Percentiles rank a stretch among this genome's conserved stretches.
Evolutionary conservation across 2,329 filamentous ascomycete species (phyloP).

Genomic region (Botryotinia globosa): DNA sequence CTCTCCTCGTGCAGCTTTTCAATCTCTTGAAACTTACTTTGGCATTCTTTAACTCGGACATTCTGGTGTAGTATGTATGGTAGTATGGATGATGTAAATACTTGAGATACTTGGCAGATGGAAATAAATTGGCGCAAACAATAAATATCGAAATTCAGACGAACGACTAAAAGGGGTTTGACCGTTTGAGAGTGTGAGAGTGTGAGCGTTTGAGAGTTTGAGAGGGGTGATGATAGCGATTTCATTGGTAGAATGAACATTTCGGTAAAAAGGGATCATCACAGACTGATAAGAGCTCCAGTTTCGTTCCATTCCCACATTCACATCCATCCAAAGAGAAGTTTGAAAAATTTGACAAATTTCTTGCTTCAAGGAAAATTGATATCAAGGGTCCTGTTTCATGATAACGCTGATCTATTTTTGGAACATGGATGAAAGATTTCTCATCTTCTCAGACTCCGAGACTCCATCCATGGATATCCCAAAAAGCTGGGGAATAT

Average conservation of each 20-base stretch:
- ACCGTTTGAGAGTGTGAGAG: neutral
- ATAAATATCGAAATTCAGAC: neutral
- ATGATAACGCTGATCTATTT: neutral
- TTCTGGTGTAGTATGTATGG: neutral
- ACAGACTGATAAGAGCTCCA: neutral
- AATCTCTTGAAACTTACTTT: neutral
- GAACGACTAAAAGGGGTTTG: neutral
- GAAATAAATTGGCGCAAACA: neutral
- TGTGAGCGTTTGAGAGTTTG: too few species aligned
- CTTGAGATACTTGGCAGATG: neutral
- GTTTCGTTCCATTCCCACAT: neutral
- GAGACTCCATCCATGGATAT: too few species aligned
- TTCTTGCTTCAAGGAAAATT: neutral
- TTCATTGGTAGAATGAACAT: neutral
- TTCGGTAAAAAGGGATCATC: neutral
- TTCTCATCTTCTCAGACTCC: too few species aligned
- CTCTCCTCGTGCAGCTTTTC: neutral
- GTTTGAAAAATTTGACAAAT: neutral
- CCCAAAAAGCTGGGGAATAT: neutral
- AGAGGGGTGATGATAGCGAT: neutral
- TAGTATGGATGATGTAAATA: neutral
- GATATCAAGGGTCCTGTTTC: neutral
- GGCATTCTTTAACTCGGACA: conserved; percentile 12
- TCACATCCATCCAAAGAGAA: neutral
- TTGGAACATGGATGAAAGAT: neutral